Base-by-base conservation (phyloP, 331 rosid genomes). In the Malus hybrid region DNA sequence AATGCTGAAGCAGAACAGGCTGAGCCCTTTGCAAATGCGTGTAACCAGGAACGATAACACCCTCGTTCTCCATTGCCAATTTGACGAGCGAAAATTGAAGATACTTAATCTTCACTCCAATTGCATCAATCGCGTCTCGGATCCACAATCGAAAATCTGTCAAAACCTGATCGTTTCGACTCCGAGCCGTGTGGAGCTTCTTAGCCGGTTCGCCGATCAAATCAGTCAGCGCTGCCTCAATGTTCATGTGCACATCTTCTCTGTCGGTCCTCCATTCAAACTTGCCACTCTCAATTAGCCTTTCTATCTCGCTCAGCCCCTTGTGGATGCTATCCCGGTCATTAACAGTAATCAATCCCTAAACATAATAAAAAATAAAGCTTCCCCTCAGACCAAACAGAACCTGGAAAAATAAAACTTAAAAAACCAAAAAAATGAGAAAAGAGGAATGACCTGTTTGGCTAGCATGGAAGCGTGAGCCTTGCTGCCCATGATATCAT, bases 391-490 rank as follows among this genome's bases (percentile, higher is more conserved):
- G 13, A 66, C 36, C 74, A 66, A 50, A 31, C 69, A 70, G 33
- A 16, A 29, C 11, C 64, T 56, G 3, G 20, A 67, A 32, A 67
- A 50, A 10, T 4, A 10, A 32, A 10, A 55, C 6, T 6, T 16
- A 18, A 16, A 18, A 54, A 54, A 3, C 10, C 10, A 6, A 6
- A 18, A 7, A 7, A 6, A 7, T 42, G 46, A 42, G 46, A 42
- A 22, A 59, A 10, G 6, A 57, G 24, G 5, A 10, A 5, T 9
- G 27, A 89, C 98, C 95, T 94, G 96, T 15, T 87, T 80, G 67
- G 99, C 95, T 59, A 94, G 95, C 99, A 94, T 94, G 3, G 95
- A 75, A 32, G 99, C 99, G 34, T 92, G 99, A 4, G 99, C 99
- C 76, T 77, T 81, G 73, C 97, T 92, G 52, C 99, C 99, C 77